These are phyloP conservation scores for Dictyostelium citrinum DNA, from an alignment of 78 protist genomes.

Conservation along the genomic window DNA sequence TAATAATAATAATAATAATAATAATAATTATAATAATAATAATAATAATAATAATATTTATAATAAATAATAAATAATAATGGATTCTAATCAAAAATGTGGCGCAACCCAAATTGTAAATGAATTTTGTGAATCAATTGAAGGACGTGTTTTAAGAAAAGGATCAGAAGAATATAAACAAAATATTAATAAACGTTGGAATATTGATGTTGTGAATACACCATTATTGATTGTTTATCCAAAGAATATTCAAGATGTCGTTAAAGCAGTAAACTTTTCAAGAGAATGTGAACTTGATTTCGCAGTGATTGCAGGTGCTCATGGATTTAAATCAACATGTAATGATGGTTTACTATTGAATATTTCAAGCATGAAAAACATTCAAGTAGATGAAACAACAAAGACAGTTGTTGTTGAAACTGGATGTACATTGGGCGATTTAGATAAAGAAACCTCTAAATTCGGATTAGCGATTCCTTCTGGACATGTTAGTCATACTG, in stretches of 20 bases:
- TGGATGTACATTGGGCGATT: constrained; percentile 31
- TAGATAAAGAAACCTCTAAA: not conserved
- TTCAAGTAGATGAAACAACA: not conserved
- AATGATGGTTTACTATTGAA: not conserved
- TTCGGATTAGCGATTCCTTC: constrained; percentile 7
- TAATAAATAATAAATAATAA: too few relatives aligned
- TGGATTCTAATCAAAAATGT: not conserved
- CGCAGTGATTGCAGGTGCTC: constrained; percentile 2
- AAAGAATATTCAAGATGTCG: constrained; percentile 1
- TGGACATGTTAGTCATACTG: constrained; percentile 53
- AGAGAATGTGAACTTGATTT: not conserved
- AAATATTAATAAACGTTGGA: not conserved
- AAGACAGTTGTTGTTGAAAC: not conserved
- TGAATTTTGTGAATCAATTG: constrained; percentile 7
- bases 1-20: too few relatives aligned
- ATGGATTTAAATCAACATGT: not conserved
- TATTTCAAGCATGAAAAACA: not conserved
- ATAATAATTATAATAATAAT: too few relatives aligned
- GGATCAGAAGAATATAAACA: not conserved
- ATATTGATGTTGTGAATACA: not conserved
- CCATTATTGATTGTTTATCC: not conserved
- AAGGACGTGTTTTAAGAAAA: constrained; percentile 1
- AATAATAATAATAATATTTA: too few relatives aligned
- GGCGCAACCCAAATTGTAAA: not conserved
- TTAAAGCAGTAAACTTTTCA: not conserved